These are phyloP conservation scores for Vigna trinervia DNA, from an alignment of 306 rosid genomes.

Conservation along the genomic window DNA sequence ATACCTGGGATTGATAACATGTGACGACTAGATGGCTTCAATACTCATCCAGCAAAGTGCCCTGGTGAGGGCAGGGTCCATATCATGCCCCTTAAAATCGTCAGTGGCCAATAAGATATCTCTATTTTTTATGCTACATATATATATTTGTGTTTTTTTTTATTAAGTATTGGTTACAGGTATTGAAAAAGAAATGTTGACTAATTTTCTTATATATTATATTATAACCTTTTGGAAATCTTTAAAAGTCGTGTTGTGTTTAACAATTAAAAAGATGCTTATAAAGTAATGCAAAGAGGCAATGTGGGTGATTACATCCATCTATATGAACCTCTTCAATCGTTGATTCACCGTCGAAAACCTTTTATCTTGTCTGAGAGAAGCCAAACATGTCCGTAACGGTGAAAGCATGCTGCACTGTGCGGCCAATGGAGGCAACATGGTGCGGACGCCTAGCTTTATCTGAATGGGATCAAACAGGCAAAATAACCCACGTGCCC, in stretches of 20 bases:
- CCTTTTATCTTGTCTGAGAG: background rate
- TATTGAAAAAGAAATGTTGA: background rate
- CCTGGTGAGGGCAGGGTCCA: no score
- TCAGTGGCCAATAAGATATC: background rate
- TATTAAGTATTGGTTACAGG: background rate
- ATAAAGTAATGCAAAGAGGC: background rate
- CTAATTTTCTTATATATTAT: background rate
- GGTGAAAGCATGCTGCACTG: slow-evolving; percentile 38
- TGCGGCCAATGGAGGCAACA: slow-evolving; percentile 55
- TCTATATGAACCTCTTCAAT: no score
- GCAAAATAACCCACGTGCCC: slow-evolving; percentile 55
- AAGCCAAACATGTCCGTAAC: slow-evolving; percentile 48
- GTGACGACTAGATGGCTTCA: no score
- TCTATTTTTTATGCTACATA: no score
- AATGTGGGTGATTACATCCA: no score
- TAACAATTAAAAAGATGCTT: background rate
- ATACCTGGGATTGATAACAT: no score
- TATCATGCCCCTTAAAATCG: no score
- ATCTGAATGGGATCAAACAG: slow-evolving; percentile 68
- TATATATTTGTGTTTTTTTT: background rate
- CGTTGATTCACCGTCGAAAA: background rate
- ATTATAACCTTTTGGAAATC: background rate
- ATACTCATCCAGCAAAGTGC: no score
- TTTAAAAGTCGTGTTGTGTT: background rate
- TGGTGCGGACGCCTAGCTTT: slow-evolving; percentile 49